phyloP scores from a whole-genome alignment of 129 eudicot genomes.

The Flaveria sonorensis region DNA sequence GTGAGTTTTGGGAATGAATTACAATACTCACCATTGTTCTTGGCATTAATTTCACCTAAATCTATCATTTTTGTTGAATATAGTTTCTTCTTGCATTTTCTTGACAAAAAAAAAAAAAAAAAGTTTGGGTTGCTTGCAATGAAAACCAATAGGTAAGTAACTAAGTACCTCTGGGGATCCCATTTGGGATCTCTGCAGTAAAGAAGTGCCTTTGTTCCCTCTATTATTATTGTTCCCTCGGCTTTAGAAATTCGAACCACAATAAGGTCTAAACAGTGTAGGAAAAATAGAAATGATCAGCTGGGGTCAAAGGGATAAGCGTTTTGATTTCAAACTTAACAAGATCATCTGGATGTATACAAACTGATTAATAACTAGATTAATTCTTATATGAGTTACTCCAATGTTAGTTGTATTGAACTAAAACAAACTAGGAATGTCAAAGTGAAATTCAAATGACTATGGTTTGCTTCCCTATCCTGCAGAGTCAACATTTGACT shows the following conservation, averaged over 20 bases:
- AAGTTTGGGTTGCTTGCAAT: not conserved
- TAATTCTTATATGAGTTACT: not conserved
- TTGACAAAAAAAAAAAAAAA: not conserved
- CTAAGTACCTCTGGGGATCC: constrained; percentile 47
- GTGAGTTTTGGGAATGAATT: not conserved
- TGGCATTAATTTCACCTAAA: too few relatives aligned
- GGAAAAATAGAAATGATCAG: not conserved
- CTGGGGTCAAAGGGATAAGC: not conserved
- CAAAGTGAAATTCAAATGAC: not conserved
- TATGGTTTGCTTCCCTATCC: not conserved
- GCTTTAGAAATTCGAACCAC: constrained; percentile 20
- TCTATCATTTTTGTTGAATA: too few relatives aligned
- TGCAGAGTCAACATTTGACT: not conserved
- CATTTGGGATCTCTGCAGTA: constrained; percentile 25
- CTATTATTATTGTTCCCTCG: constrained; percentile 2
- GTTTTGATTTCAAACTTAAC: not conserved
- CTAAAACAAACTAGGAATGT: not conserved
- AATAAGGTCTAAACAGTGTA: not conserved
- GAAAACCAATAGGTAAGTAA: constrained; percentile 21
- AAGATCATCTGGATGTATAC: not conserved
- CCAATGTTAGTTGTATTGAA: not conserved
- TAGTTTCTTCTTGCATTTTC: too few relatives aligned
- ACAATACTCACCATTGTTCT: too few relatives aligned
- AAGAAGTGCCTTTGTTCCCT: constrained; percentile 24
- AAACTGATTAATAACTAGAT: not conserved